Evolutionary conservation across 352 stramenopile genomes (phyloP).

Genomic region (Phytophthora fragariae): DNA sequence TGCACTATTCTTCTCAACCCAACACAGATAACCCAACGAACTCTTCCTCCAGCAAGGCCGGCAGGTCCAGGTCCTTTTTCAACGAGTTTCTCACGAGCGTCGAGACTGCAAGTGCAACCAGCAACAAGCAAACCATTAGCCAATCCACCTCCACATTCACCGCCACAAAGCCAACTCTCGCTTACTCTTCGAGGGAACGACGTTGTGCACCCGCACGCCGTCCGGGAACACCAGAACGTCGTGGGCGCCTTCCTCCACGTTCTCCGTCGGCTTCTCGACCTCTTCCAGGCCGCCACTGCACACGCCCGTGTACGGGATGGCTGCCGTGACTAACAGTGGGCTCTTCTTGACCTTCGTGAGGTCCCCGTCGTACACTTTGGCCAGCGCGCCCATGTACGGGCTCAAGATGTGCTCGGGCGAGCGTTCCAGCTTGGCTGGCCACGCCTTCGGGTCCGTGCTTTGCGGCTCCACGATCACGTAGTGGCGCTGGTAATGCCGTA

Average conservation of each 20-base stretch:
- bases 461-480: slow-evolving; percentile 65
- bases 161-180: not conserved
- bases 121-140: not conserved
- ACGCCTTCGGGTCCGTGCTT: slow-evolving; percentile 47
- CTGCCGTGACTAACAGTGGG: slow-evolving; percentile 59
- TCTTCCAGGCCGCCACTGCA: slow-evolving; percentile 4
- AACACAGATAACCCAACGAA: slow-evolving; percentile 23
- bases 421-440: slow-evolving; percentile 77
- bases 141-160: not conserved
- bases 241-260: slow-evolving; percentile 37
- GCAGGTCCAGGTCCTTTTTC: slow-evolving; percentile 41
- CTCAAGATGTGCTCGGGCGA: slow-evolving; percentile 67
- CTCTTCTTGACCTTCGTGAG: slow-evolving; percentile 47
- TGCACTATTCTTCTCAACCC: not conserved
- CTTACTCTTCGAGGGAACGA: slow-evolving; percentile 58
- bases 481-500: slow-evolving; percentile 64
- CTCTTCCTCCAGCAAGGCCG: slow-evolving; percentile 41
- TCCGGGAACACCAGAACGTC: slow-evolving; percentile 80
- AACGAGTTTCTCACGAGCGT: slow-evolving; percentile 48
- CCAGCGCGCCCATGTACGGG: slow-evolving; percentile 42
- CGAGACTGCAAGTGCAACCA: slow-evolving; percentile 31
- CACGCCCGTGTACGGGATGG: slow-evolving; percentile 50
- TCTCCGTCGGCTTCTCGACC: slow-evolving; percentile 5
- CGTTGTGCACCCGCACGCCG: slow-evolving; percentile 60
- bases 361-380: slow-evolving; percentile 38